Percentiles rank a stretch among this genome's conserved stretches.
These are phyloP conservation scores for Stentor coeruleus DNA, from an alignment of 73 alveolate species.

Conservation along the genomic window DNA sequence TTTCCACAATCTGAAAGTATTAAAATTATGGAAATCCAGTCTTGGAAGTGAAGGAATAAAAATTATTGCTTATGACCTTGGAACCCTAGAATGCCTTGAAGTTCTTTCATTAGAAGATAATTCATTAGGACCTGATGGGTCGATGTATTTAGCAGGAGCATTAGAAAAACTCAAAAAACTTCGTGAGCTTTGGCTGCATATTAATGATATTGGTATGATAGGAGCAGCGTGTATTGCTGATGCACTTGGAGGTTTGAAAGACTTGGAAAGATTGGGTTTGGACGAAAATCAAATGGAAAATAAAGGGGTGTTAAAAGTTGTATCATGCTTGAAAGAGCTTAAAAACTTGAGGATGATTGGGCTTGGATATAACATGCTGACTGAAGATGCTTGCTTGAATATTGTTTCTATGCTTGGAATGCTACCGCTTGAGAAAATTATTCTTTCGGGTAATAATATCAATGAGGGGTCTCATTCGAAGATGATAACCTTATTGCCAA, in stretches of 20 bases:
- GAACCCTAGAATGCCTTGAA: background rate
- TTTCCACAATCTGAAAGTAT: background rate
- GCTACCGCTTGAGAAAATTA: too few species aligned
- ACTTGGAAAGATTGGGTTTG: background rate
- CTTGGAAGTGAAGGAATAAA: constrained; percentile 1
- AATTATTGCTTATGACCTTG: background rate
- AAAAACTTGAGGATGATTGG: too few species aligned
- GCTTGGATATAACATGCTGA: too few species aligned
- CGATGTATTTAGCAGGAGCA: background rate
- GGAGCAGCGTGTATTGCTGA: background rate
- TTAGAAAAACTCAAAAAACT: background rate
- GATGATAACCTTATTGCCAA: too few species aligned
- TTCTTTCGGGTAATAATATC: too few species aligned
- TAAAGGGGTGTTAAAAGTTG: background rate
- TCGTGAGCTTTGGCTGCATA: background rate
- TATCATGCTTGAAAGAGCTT: too few species aligned
- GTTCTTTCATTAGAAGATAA: background rate
- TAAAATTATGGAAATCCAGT: background rate
- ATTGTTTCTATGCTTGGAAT: too few species aligned
- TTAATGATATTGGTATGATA: background rate
- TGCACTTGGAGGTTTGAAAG: background rate
- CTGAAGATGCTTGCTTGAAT: too few species aligned
- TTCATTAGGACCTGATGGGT: background rate
- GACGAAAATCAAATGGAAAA: background rate
- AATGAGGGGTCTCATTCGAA: too few species aligned